Base-by-base conservation (phyloP, 2,329 filamentous ascomycete species). In the Colletotrichum truncatum region DNA sequence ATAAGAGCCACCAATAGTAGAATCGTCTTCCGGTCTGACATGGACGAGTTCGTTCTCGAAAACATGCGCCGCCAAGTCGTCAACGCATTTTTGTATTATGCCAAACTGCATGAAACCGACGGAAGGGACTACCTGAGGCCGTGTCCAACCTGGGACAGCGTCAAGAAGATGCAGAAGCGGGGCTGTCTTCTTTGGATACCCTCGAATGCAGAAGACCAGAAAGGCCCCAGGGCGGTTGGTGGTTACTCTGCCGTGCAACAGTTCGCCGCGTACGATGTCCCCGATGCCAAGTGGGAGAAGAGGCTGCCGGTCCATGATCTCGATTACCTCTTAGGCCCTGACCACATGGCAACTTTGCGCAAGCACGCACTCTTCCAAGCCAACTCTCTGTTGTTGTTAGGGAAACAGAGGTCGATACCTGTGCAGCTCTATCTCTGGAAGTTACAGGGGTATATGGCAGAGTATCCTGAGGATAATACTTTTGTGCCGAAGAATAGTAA, bases 381-480 rank as follows among this genome's bases (percentile, higher is more conserved):
- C 3, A 77, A 77, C 3, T 39, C 58, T 21, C 64, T 84, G 18
- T 78, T 82, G 55, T 75, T 87, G 64, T 70, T 87, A 57, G 43
- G 57, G 12, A 75, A 71, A 49, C 71, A 73, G 36, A 72, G 77
- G 75, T 66, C 77, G 75, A 72, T 79, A 21, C 73, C 78, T 12
- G 51, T 87, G 46, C 84, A 87, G 73, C 61, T 82, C 58, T 77
- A 81, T 56, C 76, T 90, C 7, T 90, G 87, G 87, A 85, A 82
- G 66, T 72, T 90, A 8, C 84, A 89, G 66, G 86, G 86, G 1
- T 90, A 86, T 69, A 48, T 87, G 32, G 66, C 60, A 8, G 55
- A 67, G 14, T 55, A 61, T 14, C 49, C 49, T 10, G 41, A 18
- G 10, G 32, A 36, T 12, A 8, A 2, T 12, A 8, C 25, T 45